phyloP scores from a whole-genome alignment of 768 basidiomycete genomes.

The Sistotremastrum suecicum region DNA sequence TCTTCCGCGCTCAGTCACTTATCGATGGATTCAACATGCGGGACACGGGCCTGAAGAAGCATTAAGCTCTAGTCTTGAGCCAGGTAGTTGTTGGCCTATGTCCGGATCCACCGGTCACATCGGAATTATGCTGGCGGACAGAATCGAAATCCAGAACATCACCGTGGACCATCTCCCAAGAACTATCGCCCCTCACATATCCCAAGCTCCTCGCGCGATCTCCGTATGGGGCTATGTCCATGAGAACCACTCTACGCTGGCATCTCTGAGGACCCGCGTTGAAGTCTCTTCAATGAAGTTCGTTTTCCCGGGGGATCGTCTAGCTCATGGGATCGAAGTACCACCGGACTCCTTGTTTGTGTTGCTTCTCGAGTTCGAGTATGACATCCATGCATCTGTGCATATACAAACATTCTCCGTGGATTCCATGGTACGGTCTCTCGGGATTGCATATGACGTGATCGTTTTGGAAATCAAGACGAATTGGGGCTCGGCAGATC shows the following conservation, averaged over 20 bases:
- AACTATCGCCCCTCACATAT: slow-evolving; percentile 70
- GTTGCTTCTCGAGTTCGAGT: slow-evolving; percentile 50
- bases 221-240: slow-evolving; percentile 88
- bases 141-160: slow-evolving; percentile 45
- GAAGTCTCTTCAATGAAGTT: too few species aligned
- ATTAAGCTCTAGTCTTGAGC: too few species aligned
- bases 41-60: too few species aligned
- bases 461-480: slow-evolving; percentile 66
- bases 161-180: slow-evolving; percentile 79
- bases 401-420: slow-evolving; percentile 77
- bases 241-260: too few species aligned
- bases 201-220: slow-evolving; percentile 72
- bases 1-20: too few species aligned
- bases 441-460: slow-evolving; percentile 74
- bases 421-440: slow-evolving; percentile 43
- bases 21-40: too few species aligned
- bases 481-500: slow-evolving; percentile 79
- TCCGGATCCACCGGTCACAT: slow-evolving; percentile 63
- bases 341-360: too few species aligned
- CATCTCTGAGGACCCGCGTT: too few species aligned
- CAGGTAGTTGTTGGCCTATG: slow-evolving; percentile 99
- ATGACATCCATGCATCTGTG: slow-evolving; percentile 36
- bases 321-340: too few species aligned
- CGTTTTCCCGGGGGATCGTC: slow-evolving; percentile 13
- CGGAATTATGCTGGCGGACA: slow-evolving; percentile 61